phyloP scores from a whole-genome alignment of 805 yeast genomes.

The Pichia ethanolica region DNA sequence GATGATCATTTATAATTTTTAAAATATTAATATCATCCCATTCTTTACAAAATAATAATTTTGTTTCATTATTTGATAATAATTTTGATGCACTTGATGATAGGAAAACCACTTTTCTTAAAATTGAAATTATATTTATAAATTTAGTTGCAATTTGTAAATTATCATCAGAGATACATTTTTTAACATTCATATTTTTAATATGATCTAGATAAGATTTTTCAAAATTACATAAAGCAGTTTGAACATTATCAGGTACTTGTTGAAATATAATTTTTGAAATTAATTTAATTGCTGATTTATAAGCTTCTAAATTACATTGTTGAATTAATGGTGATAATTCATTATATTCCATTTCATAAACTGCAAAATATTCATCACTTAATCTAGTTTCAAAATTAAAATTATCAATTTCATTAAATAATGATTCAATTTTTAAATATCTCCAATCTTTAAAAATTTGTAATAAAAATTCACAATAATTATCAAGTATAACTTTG shows the following conservation, averaged over 20 bases:
- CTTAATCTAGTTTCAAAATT: conserved; percentile 30
- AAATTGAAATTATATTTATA: conserved; percentile 14
- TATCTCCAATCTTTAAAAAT: conserved; percentile 59
- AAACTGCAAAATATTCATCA: conserved; percentile 25
- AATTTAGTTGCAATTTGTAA: conserved; percentile 37
- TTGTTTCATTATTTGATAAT: conserved; percentile 36
- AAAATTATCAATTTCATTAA: conserved; percentile 46
- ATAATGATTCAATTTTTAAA: conserved; percentile 57
- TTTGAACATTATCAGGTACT: conserved; percentile 51
- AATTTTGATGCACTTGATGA: conserved; percentile 34
- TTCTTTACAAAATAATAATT: conserved; percentile 8
- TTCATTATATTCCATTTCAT: neutral
- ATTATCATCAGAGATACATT: conserved; percentile 43
- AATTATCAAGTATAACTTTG: neutral
- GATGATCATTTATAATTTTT: conserved; percentile 12
- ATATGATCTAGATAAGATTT: conserved; percentile 40
- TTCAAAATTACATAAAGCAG: conserved; percentile 48
- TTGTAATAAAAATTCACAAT: conserved; percentile 47
- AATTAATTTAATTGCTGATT: conserved; percentile 46
- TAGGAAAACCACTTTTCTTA: conserved; percentile 17
- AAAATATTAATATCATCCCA: conserved; percentile 37
- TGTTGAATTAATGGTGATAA: conserved; percentile 48
- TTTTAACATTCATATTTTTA: conserved; percentile 39
- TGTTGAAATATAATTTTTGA: conserved; percentile 52
- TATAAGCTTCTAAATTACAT: conserved; percentile 62